A percentile compares a stretch with the other conserved stretches of the same genome.
phyloP scores from a whole-genome alignment of 2,329 filamentous ascomycete species.

The Sphaerostilbella broomeana region DNA sequence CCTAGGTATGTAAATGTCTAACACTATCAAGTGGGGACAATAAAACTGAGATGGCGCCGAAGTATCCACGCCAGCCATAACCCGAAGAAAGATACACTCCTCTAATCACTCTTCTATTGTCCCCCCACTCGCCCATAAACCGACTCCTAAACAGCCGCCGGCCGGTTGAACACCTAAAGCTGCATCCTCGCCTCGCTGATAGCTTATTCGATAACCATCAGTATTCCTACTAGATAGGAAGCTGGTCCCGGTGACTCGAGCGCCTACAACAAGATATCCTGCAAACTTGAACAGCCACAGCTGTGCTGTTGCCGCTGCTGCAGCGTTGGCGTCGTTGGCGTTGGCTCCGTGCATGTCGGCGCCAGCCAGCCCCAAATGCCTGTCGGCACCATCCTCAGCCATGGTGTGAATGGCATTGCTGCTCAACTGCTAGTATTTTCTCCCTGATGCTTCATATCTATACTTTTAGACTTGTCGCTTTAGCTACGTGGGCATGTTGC shows the following conservation, averaged over 20 bases:
- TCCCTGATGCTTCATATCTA: constrained; percentile 21
- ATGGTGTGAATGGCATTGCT: constrained; percentile 35
- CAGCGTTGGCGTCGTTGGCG: constrained; percentile 18
- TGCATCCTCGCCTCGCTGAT: too few species aligned
- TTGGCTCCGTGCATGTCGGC: constrained; percentile 18
- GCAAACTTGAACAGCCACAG: background rate
- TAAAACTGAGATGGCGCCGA: too few species aligned
- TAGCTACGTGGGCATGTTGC: constrained; percentile 36
- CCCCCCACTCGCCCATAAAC: too few species aligned
- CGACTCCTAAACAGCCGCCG: too few species aligned
- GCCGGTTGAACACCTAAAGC: too few species aligned
- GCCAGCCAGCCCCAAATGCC: constrained; percentile 33
- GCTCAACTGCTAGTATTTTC: constrained; percentile 21
- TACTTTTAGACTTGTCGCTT: constrained; percentile 2
- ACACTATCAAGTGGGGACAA: too few species aligned
- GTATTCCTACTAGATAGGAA: background rate
- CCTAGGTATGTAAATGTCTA: too few species aligned
- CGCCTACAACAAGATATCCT: background rate
- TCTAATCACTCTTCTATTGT: too few species aligned
- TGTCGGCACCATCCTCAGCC: constrained; percentile 31
- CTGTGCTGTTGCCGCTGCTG: background rate
- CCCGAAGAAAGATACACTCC: too few species aligned
- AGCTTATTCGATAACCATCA: background rate
- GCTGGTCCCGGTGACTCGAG: background rate
- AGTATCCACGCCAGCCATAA: too few species aligned